Conservation (phyloP, 208 protist genomes). For the Vickermania spadyakhi region DNA sequence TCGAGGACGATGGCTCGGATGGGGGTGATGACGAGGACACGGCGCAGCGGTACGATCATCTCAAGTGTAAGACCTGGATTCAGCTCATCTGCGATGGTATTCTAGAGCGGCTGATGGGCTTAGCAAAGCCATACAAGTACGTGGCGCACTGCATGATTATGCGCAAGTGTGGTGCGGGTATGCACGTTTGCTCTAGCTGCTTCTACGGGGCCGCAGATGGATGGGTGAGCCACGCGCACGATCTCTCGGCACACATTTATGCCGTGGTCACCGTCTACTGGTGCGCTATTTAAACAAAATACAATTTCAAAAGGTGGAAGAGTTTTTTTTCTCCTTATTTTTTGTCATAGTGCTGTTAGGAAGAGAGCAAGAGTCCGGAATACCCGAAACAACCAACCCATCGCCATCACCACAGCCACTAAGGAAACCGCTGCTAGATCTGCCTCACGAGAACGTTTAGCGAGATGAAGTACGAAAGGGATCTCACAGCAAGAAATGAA, state of each 20-base stretch:
- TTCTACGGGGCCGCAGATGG: constrained; percentile 73
- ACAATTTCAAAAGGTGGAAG: too few species aligned
- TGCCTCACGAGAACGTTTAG: too few species aligned
- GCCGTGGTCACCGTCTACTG: constrained; percentile 80
- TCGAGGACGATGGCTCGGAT: constrained; percentile 67
- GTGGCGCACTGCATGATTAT: constrained; percentile 74
- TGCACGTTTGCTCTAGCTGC: constrained; percentile 80
- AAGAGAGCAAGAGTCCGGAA: too few species aligned
- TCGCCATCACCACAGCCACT: too few species aligned
- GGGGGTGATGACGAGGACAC: constrained; percentile 39
- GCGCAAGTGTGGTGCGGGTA: constrained; percentile 73
- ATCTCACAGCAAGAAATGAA: too few species aligned
- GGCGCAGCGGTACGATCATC: constrained; percentile 75
- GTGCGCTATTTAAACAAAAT: constrained; percentile 47
- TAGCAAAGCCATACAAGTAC: constrained; percentile 83
- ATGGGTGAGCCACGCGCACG: constrained; percentile 77
- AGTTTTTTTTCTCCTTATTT: too few species aligned
- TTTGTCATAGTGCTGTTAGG: too few species aligned
- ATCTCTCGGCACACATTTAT: constrained; percentile 79
- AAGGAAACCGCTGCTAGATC: too few species aligned
- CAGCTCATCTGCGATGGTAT: constrained; percentile 78
- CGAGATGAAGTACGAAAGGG: too few species aligned
- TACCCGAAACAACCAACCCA: too few species aligned
- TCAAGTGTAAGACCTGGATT: constrained; percentile 59
- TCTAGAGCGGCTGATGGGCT: constrained; percentile 60